Conservation (phyloP, 176 grass and related monocot species). For the Bolboschoenus planiculmis region DNA sequence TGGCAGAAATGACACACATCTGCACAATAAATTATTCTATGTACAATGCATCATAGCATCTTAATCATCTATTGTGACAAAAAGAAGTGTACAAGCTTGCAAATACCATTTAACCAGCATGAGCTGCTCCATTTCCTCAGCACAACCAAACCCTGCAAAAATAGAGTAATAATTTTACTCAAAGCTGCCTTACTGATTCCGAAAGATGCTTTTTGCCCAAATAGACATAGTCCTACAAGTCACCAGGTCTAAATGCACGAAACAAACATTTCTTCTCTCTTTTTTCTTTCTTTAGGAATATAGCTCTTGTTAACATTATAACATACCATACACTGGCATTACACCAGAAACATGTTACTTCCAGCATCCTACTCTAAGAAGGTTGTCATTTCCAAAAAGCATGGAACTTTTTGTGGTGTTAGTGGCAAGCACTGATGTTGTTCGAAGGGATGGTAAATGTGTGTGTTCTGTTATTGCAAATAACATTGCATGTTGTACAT, state of each 20-base stretch:
- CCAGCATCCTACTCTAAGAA: neutral
- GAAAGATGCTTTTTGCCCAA: neutral
- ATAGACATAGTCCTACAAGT: neutral
- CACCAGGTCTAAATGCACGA: neutral
- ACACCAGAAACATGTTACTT: neutral
- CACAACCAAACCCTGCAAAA: constrained; percentile 60
- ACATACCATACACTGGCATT: neutral
- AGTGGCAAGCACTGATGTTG: neutral
- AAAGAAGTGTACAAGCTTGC: neutral
- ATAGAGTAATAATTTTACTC: neutral
- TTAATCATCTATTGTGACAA: neutral
- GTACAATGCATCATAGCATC: neutral
- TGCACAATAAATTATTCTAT: neutral
- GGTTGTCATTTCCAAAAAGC: neutral
- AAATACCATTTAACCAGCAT: constrained; percentile 26
- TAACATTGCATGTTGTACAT: neutral
- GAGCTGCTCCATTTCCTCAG: constrained; percentile 66
- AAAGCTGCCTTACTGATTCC: constrained; percentile 2
- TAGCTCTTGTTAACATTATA: neutral
- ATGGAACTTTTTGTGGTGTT: neutral
- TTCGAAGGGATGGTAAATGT: neutral
- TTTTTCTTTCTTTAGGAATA: neutral
- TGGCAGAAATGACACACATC: neutral
- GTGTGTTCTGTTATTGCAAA: neutral
- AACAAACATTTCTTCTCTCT: neutral